Base-by-base conservation (phyloP, 192 early-diverging fungal genomes). In the Coemansia sp. region DNA sequence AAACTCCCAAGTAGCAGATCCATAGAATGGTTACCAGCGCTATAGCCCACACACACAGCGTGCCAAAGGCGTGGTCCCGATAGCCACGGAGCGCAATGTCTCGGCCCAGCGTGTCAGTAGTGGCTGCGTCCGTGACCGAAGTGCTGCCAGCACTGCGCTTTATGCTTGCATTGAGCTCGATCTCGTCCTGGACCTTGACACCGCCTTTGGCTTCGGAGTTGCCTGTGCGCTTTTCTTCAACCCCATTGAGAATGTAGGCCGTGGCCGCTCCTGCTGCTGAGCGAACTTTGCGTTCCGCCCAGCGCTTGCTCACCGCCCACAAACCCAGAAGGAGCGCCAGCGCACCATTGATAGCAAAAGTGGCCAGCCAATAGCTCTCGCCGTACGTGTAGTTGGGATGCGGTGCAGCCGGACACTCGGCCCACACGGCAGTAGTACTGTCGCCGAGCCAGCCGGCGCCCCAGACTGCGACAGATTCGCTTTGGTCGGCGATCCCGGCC, bases 261-360 rank as follows among this genome's bases (percentile, higher is more conserved):
- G 63, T 53, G 12, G 55, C 52, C 0, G 63, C 57, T 32, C 29
- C 29, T 15, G 43, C 61, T 4, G 65, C 53, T 4, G 46, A 59
- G 12, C 46, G 22, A 12, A 62, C 60, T 7, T 54, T 19, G 57
- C 43, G 60, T 46, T 75, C 67, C 36, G 61, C 53, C 8, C 63
- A 32, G 27, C 34, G 43, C 68, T 83, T 81, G 70, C 68, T 83
- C 32, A 37, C 33, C 27, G 58, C 7, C 84, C 84, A 86, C 34
- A 74, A 37, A 17, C 55, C 32, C 8, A 81, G 66, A 14, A 82
- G 37, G 38, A 73, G 58, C 8, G 71, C 67, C 35, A 68, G 58
- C 12, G 67, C 64, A 42, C 62, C 71, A 4, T 60, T 53, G 18
- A 66, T 52, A 1, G 81, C 54, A 44, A 76, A 73, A 21, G 69